phyloP scores from a whole-genome alignment of 768 basidiomycete genomes.

The Rhodocollybia butyracea region DNA sequence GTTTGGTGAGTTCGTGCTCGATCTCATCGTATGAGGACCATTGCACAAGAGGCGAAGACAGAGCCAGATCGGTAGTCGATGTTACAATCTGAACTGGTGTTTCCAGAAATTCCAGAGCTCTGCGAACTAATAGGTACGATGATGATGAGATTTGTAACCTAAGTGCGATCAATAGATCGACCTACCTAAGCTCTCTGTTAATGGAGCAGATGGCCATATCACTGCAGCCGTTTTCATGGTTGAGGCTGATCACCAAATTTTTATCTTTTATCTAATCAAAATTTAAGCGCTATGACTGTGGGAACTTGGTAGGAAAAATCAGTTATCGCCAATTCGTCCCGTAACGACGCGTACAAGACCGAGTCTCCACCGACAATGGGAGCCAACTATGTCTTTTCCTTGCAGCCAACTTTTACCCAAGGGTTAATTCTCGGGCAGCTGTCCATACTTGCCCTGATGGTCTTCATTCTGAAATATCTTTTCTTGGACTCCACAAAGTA shows the following conservation, averaged over 20 bases:
- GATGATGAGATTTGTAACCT: too few relatives aligned
- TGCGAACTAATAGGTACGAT: constrained; percentile 41
- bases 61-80: constrained; percentile 12
- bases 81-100: constrained; percentile 18
- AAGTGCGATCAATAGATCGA: too few relatives aligned
- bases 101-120: constrained; percentile 30
- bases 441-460: constrained; percentile 75
- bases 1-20: constrained; percentile 54
- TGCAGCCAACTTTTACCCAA: constrained; percentile 92
- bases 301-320: constrained; percentile 1
- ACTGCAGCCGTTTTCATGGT: constrained; percentile 24
- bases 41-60: background rate
- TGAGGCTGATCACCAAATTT: too few relatives aligned
- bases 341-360: background rate
- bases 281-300: too few relatives aligned
- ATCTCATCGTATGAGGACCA: constrained; percentile 80
- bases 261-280: too few relatives aligned
- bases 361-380: constrained; percentile 30
- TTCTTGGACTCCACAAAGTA: constrained; percentile 80
- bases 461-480: constrained; percentile 87
- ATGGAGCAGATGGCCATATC: constrained; percentile 49
- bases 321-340: background rate
- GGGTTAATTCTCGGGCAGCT: constrained; percentile 91
- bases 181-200: too few relatives aligned
- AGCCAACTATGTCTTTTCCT: constrained; percentile 61